Conservation (phyloP, 23 red algal genomes). For the Agarophyton chilense region DNA sequence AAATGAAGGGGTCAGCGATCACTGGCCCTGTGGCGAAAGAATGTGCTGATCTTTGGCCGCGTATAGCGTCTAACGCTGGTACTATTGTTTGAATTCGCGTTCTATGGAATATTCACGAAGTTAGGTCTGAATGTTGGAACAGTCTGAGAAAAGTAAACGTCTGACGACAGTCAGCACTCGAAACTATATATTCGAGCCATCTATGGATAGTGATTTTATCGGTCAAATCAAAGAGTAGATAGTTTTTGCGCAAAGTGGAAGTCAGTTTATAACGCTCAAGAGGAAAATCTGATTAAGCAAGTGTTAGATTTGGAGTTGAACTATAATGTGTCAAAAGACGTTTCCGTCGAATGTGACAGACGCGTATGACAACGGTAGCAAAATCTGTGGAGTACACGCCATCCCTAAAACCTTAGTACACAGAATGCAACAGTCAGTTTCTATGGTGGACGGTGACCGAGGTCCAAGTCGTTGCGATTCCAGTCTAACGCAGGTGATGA, state of each 20-base stretch:
- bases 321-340: too few species aligned
- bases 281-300: background rate
- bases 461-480: too few species aligned
- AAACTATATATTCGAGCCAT: background rate
- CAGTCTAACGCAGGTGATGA: background rate
- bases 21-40: constrained; percentile 99
- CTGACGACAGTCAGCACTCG: background rate
- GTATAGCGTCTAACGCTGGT: constrained; percentile 89
- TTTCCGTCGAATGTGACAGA: background rate
- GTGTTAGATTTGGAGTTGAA: background rate
- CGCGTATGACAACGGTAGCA: background rate
- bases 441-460: too few species aligned
- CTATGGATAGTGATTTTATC: background rate
- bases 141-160: background rate
- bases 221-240: background rate
- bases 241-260: background rate
- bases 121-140: background rate
- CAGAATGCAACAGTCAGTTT: too few species aligned
- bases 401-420: too few species aligned
- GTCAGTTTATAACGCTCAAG: background rate
- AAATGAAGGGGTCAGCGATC: constrained; percentile 99
- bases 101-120: background rate
- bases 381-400: too few species aligned
- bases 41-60: constrained; percentile 98
- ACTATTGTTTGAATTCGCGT: constrained; percentile 70